Evolutionary conservation across 106 monocot species (phyloP), one percentile per base, ranked within the genome.

Genomic region (Platanthera zijinensis): DNA sequence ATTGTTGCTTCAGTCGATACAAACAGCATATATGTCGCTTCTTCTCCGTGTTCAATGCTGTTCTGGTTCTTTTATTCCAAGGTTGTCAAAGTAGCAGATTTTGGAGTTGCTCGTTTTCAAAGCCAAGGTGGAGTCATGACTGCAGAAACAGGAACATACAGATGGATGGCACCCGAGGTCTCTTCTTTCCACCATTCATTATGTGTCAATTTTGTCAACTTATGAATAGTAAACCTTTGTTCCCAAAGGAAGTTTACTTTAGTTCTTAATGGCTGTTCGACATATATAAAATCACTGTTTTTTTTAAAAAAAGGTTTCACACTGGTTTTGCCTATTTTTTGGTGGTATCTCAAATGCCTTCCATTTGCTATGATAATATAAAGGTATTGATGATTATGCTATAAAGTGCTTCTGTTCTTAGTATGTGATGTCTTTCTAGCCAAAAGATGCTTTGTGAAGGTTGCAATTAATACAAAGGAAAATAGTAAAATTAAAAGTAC

Each of bases 161-260:
- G 96, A 78, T 96, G 96, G 96, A 96, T 96, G 92, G 96, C 96
- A 9, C 96, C 96, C 75, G 96, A 96, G 96, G 96, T 96, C 84
- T 59, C 78, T 69, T 59, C 51, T 48, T 75, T 63, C 21, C 32
- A 76, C 13, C 63, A 14, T 64, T 28, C 1, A 50, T 10, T 14
- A 53, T 53, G 53, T 14, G 14, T 53, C 12, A 1, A 14, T 4
- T 53, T 53, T 53, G 53, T 53, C 12, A 10, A 14, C 14, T 10
- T 53, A 14, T 10, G 14, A 10, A 53, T 10, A 7, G 1, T 53
- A 53, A 53, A 53, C 53, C 53, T 10, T 53, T 8, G 69, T 39
- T 69, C 0, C 13, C 15, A 17, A 47, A 70, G 45, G 7, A 46
- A 11, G 19, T 48, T 5, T 46, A 48, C 13, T 70, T 70, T 39